Base-by-base conservation (phyloP, 306 rosid genomes). In the Medicago lupulina region DNA sequence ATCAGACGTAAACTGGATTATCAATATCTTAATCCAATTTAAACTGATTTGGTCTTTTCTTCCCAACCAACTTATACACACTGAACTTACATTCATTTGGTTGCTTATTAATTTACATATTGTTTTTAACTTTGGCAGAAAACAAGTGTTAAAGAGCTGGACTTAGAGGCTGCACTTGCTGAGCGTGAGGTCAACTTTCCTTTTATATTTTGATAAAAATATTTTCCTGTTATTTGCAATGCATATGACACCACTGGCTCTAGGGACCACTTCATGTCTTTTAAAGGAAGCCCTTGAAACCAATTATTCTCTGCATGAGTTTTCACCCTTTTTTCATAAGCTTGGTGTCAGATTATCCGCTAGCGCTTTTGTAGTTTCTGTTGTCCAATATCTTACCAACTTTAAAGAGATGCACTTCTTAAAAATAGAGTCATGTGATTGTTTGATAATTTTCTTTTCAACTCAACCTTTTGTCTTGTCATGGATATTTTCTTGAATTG, bases 111-210 rank as follows among this genome's bases (percentile, higher is more conserved):
- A 76, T 80, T 78, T 71, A 79, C 81, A 38, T 72, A 11, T 67
- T 62, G 79, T 43, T 77, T 71, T 75, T 57, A 74, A 85, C 72
- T 75, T 67, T 63, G 76, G 75, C 90, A 95, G 99, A 95, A 95
- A 89, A 86, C 90, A 62, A 92, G 97, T 62, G 84, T 92, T 58
- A 90, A 89, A 86, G 99, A 95, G 79, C 99, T 95, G 58, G 91
- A 95, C 83, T 85, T 95, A 76, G 97, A 87, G 87, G 85, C 96
- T 41, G 97, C 99, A 67, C 71, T 87, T 72, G 88, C 92, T 39
- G 99, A 95, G 89, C 97, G 93, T 66, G 60, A 95, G 94, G 98
- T 95, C 49, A 80, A 90, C 76, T 73, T 68, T 79, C 51, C 66
- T 57, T 38, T 81, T 47, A 13, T 12, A 4, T 4, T 46, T 70